Percentiles rank a stretch among this genome's conserved stretches.
Evolutionary conservation across 345 rosid species (phyloP).

Genomic region (Bruguiera sexangula): DNA sequence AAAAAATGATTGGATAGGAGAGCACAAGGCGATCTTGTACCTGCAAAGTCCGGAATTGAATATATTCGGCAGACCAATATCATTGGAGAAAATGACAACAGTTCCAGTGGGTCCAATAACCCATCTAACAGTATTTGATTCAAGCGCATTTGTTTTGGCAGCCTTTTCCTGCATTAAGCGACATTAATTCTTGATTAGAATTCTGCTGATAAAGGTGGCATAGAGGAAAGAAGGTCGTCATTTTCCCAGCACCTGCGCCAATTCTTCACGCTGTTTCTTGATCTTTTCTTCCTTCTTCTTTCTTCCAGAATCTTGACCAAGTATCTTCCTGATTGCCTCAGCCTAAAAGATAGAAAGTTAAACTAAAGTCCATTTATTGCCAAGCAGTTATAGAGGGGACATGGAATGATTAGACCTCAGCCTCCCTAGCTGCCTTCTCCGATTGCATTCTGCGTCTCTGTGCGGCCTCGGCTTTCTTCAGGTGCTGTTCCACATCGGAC

Average conservation of each 20-base stretch:
- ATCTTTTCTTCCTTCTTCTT: slow-evolving; percentile 31
- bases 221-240: background rate
- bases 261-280: slow-evolving; percentile 15
- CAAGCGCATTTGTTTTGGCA: slow-evolving; percentile 3
- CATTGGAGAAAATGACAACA: slow-evolving; percentile 24
- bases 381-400: background rate
- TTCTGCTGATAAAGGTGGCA: background rate
- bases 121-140: slow-evolving; percentile 23
- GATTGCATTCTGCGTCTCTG: slow-evolving; percentile 31
- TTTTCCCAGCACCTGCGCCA: slow-evolving; percentile 21
- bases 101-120: slow-evolving; percentile 24
- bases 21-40: slow-evolving; percentile 26
- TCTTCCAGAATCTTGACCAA: slow-evolving; percentile 27
- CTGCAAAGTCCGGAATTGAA: slow-evolving; percentile 40
- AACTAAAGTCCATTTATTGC: background rate
- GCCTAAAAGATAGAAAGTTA: slow-evolving; percentile 20
- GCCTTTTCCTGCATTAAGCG: slow-evolving; percentile 14
- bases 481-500: slow-evolving; percentile 23
- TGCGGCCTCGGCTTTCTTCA: slow-evolving; percentile 26
- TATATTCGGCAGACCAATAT: slow-evolving; percentile 24
- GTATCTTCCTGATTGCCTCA: slow-evolving; percentile 32
- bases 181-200: background rate
- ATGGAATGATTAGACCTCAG: slow-evolving; percentile 19
- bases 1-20: background rate
- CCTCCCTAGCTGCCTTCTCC: slow-evolving; percentile 31